Base-by-base conservation (phyloP, 1,139 yeast species). In the Suhomyces bolitotheri region DNA sequence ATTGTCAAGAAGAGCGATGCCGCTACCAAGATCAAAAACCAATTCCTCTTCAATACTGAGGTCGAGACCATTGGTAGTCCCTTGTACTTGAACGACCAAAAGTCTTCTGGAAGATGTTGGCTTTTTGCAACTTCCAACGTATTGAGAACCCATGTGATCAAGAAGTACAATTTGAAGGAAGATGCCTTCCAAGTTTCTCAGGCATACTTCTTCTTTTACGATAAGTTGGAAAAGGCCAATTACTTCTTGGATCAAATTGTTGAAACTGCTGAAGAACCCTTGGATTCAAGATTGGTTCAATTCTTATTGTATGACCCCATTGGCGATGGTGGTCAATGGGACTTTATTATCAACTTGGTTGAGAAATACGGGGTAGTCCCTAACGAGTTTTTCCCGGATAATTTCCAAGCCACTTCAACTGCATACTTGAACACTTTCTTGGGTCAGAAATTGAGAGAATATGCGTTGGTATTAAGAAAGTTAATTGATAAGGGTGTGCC, bases 321-420 rank as follows among this genome's bases (percentile, higher is more conserved):
- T 32, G 60, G 74, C 38, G 95, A 86, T 52, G 95, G 95, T 47
- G 95, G 95, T 32, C 95, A 86, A 60, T 86, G 84, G 74, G 83
- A 82, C 49, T 82, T 86, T 92, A 76, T 84, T 58, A 69, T 81
- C 27, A 84, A 84, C 57, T 59, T 86, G 43, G 75, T 86, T 36
- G 76, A 77, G 45, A 86, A 86, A 59, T 86, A 86, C 49, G 95
- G 95, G 26, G 54, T 83, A 36, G 82, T 86, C 32, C 96, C 96
- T 29, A 69, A 80, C 51, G 78, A 75, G 46, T 60, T 78, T 15
- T 86, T 73, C 62, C 89, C 90, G 5, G 95, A 86, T 54, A 70
- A 78, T 33, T 78, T 73, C 46, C 86, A 83, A 45, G 78, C 94
- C 2, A 69, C 79, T 6, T 60, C 71, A 14, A 71, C 87, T 2